These are phyloP conservation scores for Penicillium sp. DNA, from an alignment of 2,329 filamentous ascomycete genomes.

Conservation along the genomic window DNA sequence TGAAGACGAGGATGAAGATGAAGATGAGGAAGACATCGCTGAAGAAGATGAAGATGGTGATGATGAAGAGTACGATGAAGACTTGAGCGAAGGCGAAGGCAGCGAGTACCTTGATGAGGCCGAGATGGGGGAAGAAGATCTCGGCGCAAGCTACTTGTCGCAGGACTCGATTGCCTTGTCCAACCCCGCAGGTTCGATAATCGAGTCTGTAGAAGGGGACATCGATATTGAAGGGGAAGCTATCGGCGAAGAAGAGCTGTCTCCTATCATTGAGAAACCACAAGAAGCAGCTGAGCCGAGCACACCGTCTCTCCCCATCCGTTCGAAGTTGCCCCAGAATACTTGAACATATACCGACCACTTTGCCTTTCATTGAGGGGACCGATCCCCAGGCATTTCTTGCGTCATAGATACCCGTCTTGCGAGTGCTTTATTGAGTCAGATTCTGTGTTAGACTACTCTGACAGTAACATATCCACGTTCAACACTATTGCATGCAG, in stretches of 20 bases:
- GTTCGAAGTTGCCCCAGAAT: slow-evolving; percentile 17
- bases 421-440: slow-evolving; percentile 10
- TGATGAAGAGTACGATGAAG: slow-evolving; percentile 47
- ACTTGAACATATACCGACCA: slow-evolving; percentile 13
- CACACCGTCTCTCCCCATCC: slow-evolving; percentile 22
- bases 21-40: slow-evolving; percentile 56
- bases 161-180: slow-evolving; percentile 47
- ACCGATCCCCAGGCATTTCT: slow-evolving; percentile 1
- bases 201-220: slow-evolving; percentile 42
- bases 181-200: slow-evolving; percentile 46
- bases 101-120: slow-evolving; percentile 50
- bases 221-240: slow-evolving; percentile 28
- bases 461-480: slow-evolving; percentile 17
- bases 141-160: slow-evolving; percentile 39
- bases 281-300: slow-evolving; percentile 4
- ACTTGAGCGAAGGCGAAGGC: slow-evolving; percentile 53
- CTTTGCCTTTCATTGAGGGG: background rate
- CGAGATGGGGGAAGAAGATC: slow-evolving; percentile 45
- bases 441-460: slow-evolving; percentile 15
- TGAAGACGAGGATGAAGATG: slow-evolving; percentile 52
- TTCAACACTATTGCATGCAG: slow-evolving; percentile 26
- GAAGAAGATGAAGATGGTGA: slow-evolving; percentile 45
- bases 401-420: slow-evolving; percentile 12
- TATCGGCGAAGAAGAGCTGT: slow-evolving; percentile 27
- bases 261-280: slow-evolving; percentile 1